Conservation (phyloP, 805 yeast species). For the Pichia exigua region DNA sequence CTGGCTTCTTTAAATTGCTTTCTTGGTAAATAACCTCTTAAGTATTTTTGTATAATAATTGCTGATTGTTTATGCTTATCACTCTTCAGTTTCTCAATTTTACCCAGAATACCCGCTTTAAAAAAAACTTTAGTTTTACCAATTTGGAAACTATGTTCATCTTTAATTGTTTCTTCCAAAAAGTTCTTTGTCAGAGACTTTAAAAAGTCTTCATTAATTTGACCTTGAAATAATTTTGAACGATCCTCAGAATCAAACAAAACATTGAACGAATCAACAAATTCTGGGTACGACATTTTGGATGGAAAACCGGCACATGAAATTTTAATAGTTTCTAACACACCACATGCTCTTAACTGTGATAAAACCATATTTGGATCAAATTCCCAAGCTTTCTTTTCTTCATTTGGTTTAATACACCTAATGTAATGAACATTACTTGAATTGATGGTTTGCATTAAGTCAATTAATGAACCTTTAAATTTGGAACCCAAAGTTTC, state of each 20-base stretch:
- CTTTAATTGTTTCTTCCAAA: constrained; percentile 55
- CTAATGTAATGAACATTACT: constrained; percentile 96
- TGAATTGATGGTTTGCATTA: constrained; percentile 87
- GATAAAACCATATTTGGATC: constrained; percentile 92
- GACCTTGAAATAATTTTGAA: constrained; percentile 49
- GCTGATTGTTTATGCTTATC: constrained; percentile 75
- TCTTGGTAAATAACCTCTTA: constrained; percentile 59
- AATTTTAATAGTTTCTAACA: constrained; percentile 88
- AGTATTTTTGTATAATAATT: constrained; percentile 73
- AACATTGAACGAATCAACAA: constrained; percentile 82
- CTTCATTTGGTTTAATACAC: constrained; percentile 94
- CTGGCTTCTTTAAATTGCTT: constrained; percentile 49
- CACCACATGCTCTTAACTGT: constrained; percentile 98
- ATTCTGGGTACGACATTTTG: constrained; percentile 90
- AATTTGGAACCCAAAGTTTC: constrained; percentile 95
- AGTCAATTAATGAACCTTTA: constrained; percentile 83
- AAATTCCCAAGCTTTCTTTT: constrained; percentile 91
- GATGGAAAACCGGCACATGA: constrained; percentile 98
- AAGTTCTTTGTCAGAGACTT: constrained; percentile 60
- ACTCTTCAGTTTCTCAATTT: constrained; percentile 75
- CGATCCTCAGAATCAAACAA: constrained; percentile 67
- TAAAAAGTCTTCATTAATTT: constrained; percentile 49
- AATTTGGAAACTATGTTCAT: constrained; percentile 66
- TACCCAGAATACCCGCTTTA: constrained; percentile 94
- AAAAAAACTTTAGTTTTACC: constrained; percentile 93